phyloP scores from a whole-genome alignment of 805 yeast species.

The Ogataea henricii region DNA sequence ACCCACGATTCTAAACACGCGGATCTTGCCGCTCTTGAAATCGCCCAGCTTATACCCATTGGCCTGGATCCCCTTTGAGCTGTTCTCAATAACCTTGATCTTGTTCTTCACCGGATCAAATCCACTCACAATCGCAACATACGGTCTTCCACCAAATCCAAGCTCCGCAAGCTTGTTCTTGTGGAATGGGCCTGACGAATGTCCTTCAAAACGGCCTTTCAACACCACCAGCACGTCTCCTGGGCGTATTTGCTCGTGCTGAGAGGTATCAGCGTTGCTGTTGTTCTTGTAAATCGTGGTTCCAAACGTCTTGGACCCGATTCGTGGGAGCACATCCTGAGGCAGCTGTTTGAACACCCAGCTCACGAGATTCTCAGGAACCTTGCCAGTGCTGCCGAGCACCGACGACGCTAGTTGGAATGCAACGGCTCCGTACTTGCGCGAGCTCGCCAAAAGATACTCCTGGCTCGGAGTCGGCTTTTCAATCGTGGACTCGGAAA shows the following conservation, averaged over 20 bases:
- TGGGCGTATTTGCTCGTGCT: conserved; percentile 64
- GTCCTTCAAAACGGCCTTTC: conserved; percentile 72
- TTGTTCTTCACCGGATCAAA: conserved; percentile 75
- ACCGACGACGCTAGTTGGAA: conserved; percentile 45
- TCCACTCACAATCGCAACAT: conserved; percentile 63
- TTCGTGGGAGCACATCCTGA: conserved; percentile 39
- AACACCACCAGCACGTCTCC: conserved; percentile 85
- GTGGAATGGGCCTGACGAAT: conserved; percentile 43
- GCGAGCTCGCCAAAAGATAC: conserved; percentile 50
- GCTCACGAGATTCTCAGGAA: conserved; percentile 37
- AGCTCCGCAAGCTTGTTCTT: conserved; percentile 43
- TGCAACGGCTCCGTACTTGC: conserved; percentile 52
- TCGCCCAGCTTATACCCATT: conserved; percentile 70
- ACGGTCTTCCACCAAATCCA: conserved; percentile 56
- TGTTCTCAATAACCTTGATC: conserved; percentile 65
- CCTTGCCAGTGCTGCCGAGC: conserved; percentile 34
- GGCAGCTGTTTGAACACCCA: conserved; percentile 40
- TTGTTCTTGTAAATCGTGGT: conserved; percentile 63
- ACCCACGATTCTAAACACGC: conserved; percentile 79
- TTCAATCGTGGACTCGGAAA: conserved; percentile 33
- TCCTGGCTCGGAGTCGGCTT: conserved; percentile 49
- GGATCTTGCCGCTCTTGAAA: conserved; percentile 74
- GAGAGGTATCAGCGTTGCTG: conserved; percentile 50
- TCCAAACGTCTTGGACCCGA: conserved; percentile 74
- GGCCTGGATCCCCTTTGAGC: conserved; percentile 53